Evolutionary conservation across 2,329 filamentous ascomycete genomes (phyloP), one percentile per base, ranked within the genome.

Genomic region (Hymenoscyphus fructigenus): DNA sequence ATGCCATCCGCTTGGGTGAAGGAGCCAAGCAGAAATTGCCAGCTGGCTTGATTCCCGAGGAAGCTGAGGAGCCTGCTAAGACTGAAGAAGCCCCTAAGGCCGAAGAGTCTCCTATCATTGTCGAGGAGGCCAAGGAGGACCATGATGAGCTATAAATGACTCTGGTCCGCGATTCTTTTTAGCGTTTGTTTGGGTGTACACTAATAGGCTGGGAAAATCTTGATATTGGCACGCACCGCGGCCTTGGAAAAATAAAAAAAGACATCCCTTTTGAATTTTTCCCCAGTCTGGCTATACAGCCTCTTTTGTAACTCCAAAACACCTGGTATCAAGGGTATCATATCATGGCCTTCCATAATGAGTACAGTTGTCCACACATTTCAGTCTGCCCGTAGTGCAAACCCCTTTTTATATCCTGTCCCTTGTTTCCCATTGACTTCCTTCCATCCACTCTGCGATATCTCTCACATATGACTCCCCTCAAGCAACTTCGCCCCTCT

Each of bases 1-100:
- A 99, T 74, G 84, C 86, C n/a, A 92, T 98, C 67, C 88, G 92
- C 44, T 84, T 99, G 82, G 92, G 93, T 61, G 94, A 98, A 75
- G 91, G 92, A 2, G 80, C 84, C 65, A 97, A 94, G 83, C 84
- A 88, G 72, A 91, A 88, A 79, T 76, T 95, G 53, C 91, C 91
- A 0, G 83, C 85, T 65, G 84, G 82, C 1, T 72, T 91, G 55
- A 74, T 89, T 36, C 75, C 75, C 20, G 78, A 79, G 61, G 79
- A 80, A 17, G 76, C 71, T 20, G 76, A 78, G n/a, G 72, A 76
- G 60, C 77, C 77, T 66, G 64, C 76, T n/a, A 74, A 78, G 20
- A 73, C 79, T 14, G 73, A 73, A 12, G 77, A 79, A 29, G 79
- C 83, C 66, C 79, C 81, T 55, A 23, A 77, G 6, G 57, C 59